Conservation (phyloP, 805 yeast species). For the Starmerella ratchasimensis region DNA sequence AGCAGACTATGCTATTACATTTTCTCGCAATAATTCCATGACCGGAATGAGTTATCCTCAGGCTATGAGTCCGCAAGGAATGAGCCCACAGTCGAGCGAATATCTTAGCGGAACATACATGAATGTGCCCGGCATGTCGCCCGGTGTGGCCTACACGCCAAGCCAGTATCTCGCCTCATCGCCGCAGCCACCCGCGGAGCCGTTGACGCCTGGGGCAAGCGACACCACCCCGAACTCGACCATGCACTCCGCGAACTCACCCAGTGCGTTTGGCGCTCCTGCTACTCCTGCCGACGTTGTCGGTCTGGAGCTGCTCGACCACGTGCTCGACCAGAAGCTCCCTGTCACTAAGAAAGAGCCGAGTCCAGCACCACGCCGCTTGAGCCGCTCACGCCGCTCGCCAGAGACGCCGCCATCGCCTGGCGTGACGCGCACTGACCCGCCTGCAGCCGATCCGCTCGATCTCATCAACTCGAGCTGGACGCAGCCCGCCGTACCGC, state of each 20-base stretch:
- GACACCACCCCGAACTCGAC: not conserved
- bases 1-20: not conserved
- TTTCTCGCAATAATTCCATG: too few relatives aligned
- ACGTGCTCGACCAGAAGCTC: constrained; percentile 26
- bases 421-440: constrained; percentile 10
- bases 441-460: constrained; percentile 14
- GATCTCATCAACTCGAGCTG: constrained; percentile 18
- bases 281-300: constrained; percentile 17
- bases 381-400: constrained; percentile 2
- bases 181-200: not conserved
- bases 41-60: not conserved
- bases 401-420: constrained; percentile 9
- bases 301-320: constrained; percentile 24
- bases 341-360: constrained; percentile 15
- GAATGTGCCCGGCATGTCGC: constrained; percentile 7
- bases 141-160: not conserved
- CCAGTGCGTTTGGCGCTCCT: constrained; percentile 16
- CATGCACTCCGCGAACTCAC: constrained; percentile 3
- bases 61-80: not conserved
- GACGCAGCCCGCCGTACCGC: constrained; percentile 22
- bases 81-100: constrained; percentile 5
- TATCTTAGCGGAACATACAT: too few relatives aligned
- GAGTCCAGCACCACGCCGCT: constrained; percentile 1
- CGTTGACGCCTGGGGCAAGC: not conserved
- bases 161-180: not conserved